phyloP scores from a whole-genome alignment of 345 rosid species.

The Pseudoturritis turrita region DNA sequence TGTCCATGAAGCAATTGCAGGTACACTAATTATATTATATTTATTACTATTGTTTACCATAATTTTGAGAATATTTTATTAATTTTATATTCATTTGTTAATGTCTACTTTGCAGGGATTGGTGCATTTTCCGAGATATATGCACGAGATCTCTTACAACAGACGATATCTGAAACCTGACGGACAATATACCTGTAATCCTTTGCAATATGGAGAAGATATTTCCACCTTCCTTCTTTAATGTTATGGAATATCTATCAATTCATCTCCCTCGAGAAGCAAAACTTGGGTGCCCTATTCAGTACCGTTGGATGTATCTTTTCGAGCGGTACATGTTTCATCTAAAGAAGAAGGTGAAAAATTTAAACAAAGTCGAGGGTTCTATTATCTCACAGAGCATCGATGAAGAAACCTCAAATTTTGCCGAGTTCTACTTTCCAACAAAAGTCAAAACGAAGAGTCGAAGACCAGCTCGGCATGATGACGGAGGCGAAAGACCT shows the following conservation, averaged over 20 bases:
- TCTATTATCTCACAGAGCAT: background rate
- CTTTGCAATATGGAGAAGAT: background rate
- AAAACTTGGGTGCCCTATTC: background rate
- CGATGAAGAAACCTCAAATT: background rate
- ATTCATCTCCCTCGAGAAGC: background rate
- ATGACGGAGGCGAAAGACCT: background rate
- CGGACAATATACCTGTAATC: background rate
- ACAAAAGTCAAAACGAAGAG: background rate
- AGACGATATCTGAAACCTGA: background rate
- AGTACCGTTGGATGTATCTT: background rate
- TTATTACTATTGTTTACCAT: background rate
- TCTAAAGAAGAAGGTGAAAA: background rate
- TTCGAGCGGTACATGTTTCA: background rate
- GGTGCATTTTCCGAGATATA: background rate
- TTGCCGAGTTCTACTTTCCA: background rate
- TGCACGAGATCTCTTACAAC: background rate
- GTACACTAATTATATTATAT: too few relatives aligned
- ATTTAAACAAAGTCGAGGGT: background rate
- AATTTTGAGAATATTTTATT: background rate
- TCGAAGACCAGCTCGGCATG: background rate
- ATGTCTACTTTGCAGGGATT: background rate
- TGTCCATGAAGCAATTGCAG: too few relatives aligned
- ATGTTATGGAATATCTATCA: background rate
- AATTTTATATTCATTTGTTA: background rate
- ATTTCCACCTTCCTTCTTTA: background rate